A percentile compares a stretch with the other conserved stretches of the same genome.
phyloP scores from a whole-genome alignment of 352 stramenopile genomes.

The Globisporangium orthogonon region DNA sequence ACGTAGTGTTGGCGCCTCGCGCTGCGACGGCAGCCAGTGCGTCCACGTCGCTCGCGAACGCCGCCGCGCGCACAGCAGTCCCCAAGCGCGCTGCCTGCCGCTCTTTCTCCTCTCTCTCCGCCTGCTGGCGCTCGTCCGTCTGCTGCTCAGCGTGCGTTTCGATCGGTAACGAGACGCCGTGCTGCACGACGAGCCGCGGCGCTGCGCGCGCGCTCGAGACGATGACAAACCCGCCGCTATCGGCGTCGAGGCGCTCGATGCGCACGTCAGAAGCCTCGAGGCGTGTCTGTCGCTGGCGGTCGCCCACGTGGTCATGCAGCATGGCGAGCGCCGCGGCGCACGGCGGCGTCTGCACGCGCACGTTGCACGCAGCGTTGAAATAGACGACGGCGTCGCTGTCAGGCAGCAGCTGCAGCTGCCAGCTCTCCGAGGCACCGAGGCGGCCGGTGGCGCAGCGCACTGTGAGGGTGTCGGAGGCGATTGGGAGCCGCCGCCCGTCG shows the following conservation, averaged over 20 bases:
- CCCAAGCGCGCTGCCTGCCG: too few species aligned
- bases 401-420: conserved; percentile 4
- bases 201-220: background rate
- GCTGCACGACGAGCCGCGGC: background rate
- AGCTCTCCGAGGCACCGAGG: conserved; percentile 7
- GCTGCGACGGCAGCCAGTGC: background rate
- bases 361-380: conserved; percentile 3
- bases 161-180: background rate
- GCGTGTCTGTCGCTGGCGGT: background rate
- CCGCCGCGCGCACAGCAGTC: background rate
- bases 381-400: conserved; percentile 1
- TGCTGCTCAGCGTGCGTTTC: background rate
- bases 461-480: background rate
- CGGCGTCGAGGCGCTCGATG: background rate
- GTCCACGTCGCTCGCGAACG: conserved; percentile 5
- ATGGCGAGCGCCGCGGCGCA: conserved; percentile 4
- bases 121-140: background rate
- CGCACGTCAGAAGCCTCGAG: background rate
- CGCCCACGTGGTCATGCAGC: background rate
- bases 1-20: background rate
- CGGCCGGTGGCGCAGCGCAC: conserved; percentile 4
- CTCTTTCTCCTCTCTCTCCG: background rate
- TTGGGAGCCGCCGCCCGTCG: background rate
- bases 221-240: background rate
- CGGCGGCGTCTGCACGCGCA: background rate